These are phyloP conservation scores for Annona squamosa DNA, from an alignment of 164 flowering plant genomes.

Conservation along the genomic window DNA sequence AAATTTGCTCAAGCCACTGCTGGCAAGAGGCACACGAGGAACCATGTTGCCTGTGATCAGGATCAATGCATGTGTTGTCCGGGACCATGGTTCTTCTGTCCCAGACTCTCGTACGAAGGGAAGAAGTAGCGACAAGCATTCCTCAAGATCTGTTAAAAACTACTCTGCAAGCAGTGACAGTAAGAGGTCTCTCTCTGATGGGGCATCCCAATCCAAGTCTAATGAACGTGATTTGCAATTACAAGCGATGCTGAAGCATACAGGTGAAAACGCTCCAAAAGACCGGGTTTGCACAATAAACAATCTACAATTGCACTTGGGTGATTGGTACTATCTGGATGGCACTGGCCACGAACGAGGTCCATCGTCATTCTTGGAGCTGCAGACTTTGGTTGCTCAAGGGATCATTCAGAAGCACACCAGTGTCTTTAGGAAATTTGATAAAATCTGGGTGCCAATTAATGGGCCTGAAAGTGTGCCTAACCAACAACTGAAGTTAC, in stretches of 20 bases:
- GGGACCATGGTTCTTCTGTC: constrained; percentile 64
- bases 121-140: constrained; percentile 51
- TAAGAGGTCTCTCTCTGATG: constrained; percentile 43
- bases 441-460: constrained; percentile 89
- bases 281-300: constrained; percentile 55
- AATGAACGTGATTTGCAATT: constrained; percentile 26
- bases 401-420: constrained; percentile 53
- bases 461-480: constrained; percentile 26
- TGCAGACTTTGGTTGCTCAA: constrained; percentile 56
- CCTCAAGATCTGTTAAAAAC: constrained; percentile 43
- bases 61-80: constrained; percentile 91
- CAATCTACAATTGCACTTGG: constrained; percentile 73
- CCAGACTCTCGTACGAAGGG: constrained; percentile 55
- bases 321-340: constrained; percentile 93
- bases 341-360: constrained; percentile 91
- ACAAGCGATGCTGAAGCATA: constrained; percentile 27
- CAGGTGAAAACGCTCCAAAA: constrained; percentile 44
- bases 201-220: constrained; percentile 31
- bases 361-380: constrained; percentile 56
- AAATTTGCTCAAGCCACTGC: constrained; percentile 35
- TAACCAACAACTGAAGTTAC: constrained; percentile 20
- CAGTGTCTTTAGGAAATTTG: constrained; percentile 78
- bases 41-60: constrained; percentile 70
- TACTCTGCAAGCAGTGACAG: constrained; percentile 38
- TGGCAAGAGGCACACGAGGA: constrained; percentile 59